phyloP scores from a whole-genome alignment of 345 rosid genomes.

The Theobroma cacao region DNA sequence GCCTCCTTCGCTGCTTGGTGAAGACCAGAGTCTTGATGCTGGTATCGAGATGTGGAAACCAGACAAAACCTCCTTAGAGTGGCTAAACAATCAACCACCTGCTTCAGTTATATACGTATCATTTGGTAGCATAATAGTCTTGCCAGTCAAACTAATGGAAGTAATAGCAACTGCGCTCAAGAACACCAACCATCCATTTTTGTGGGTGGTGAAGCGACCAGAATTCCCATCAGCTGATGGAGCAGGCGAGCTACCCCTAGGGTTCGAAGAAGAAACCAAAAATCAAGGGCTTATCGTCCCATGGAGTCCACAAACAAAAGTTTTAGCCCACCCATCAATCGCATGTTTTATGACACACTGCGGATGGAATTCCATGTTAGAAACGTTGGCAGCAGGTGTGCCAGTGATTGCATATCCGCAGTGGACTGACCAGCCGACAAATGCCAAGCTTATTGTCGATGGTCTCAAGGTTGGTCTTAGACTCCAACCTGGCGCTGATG shows the following conservation, averaged over 20 bases:
- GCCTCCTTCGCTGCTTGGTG: slow-evolving; percentile 35
- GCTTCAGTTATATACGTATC: slow-evolving; percentile 47
- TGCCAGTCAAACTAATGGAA: slow-evolving; percentile 33
- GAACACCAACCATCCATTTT: slow-evolving; percentile 27
- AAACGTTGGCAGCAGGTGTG: slow-evolving; percentile 37
- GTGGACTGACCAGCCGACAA: slow-evolving; percentile 58
- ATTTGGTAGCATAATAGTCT: slow-evolving; percentile 40
- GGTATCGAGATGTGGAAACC: slow-evolving; percentile 38
- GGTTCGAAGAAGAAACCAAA: slow-evolving; percentile 33
- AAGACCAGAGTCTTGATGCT: slow-evolving; percentile 19
- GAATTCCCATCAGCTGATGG: slow-evolving; percentile 17
- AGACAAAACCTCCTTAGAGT: slow-evolving; percentile 41
- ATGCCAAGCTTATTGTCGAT: slow-evolving; percentile 44
- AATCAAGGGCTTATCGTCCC: slow-evolving; percentile 38
- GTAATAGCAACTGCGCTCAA: slow-evolving; percentile 36
- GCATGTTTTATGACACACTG: slow-evolving; percentile 54
- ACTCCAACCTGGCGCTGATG: slow-evolving; percentile 24
- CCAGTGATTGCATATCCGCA: slow-evolving; percentile 49
- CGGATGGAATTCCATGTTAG: slow-evolving; percentile 55
- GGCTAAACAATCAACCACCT: slow-evolving; percentile 32
- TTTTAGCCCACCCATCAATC: slow-evolving; percentile 37
- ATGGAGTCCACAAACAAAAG: slow-evolving; percentile 52
- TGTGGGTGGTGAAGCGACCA: slow-evolving; percentile 45
- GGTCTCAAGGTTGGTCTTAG: slow-evolving; percentile 45
- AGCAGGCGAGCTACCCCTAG: slow-evolving; percentile 27